A percentile compares a stretch with the other conserved stretches of the same genome.
phyloP scores from a whole-genome alignment of 116 monocot genomes.

The Dioscorea cayenensis region DNA sequence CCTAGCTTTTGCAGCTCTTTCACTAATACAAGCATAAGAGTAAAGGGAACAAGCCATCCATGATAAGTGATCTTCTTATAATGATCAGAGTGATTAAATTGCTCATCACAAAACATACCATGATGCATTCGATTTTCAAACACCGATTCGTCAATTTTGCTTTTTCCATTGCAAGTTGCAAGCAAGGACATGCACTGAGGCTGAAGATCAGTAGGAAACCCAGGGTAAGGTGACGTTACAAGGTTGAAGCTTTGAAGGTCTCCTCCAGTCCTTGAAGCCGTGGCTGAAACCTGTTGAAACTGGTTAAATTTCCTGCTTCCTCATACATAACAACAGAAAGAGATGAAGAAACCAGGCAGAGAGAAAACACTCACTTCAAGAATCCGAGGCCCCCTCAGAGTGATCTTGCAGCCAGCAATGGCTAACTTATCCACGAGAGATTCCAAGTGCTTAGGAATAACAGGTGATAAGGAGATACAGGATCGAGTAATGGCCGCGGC shows the following conservation, averaged over 20 bases:
- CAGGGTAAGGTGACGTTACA: conserved; percentile 39
- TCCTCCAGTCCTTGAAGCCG: conserved; percentile 7
- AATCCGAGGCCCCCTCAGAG: conserved; percentile 12
- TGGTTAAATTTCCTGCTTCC: not conserved
- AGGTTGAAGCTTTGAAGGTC: conserved; percentile 29
- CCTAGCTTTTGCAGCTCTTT: conserved; percentile 39
- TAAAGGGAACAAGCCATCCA: not conserved
- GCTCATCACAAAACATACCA: conserved; percentile 11
- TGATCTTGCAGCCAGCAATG: conserved; percentile 34
- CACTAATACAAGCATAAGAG: conserved; percentile 9
- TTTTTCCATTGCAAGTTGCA: conserved; percentile 31
- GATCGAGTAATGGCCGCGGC: conserved; percentile 48
- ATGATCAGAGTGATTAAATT: not conserved
- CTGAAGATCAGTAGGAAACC: conserved; percentile 45
- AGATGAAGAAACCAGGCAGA: not conserved
- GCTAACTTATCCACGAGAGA: conserved; percentile 27
- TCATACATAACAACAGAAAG: not conserved
- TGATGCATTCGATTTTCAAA: conserved; percentile 54
- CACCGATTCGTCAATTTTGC: conserved; percentile 37
- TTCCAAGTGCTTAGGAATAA: conserved; percentile 27
- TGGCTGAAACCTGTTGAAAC: conserved; percentile 25
- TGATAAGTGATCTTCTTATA: not conserved
- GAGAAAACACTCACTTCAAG: conserved; percentile 20
- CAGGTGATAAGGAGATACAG: conserved; percentile 29
- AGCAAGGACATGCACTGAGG: conserved; percentile 47